phyloP scores from a whole-genome alignment of 345 rosid genomes.

The Populus nigra region DNA sequence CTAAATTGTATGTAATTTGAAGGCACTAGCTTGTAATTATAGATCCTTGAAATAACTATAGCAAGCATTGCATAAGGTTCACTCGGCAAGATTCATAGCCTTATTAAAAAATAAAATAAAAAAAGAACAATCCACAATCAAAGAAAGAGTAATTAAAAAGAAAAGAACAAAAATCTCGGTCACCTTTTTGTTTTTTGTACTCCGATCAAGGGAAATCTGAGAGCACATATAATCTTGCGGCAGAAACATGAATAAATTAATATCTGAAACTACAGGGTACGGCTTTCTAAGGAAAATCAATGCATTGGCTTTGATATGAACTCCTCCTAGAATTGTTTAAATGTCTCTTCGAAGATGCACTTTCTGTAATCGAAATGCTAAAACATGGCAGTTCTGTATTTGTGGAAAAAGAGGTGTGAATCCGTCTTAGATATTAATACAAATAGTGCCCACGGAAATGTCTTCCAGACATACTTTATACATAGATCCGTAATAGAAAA shows the following conservation, averaged over 20 bases:
- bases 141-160: background rate
- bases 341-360: background rate
- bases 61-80: too few relatives aligned
- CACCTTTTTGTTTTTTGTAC: background rate
- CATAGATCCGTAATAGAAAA: constrained; percentile 39
- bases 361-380: background rate
- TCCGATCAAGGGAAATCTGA: background rate
- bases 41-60: too few relatives aligned
- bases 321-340: background rate
- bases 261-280: background rate
- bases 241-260: background rate
- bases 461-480: constrained; percentile 36
- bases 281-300: background rate
- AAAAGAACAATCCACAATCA: too few relatives aligned
- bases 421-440: constrained; percentile 2
- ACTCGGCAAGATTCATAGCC: too few relatives aligned
- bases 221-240: background rate
- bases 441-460: constrained; percentile 51
- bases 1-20: too few relatives aligned
- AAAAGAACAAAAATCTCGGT: background rate
- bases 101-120: too few relatives aligned
- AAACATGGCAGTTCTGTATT: constrained; percentile 13
- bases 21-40: too few relatives aligned
- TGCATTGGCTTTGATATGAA: background rate
- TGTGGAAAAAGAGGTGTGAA: constrained; percentile 3